Evolutionary conservation across 192 early-diverging fungal genomes (phyloP), one percentile per base, ranked within the genome.

Genomic region (Phycomyces nitens): DNA sequence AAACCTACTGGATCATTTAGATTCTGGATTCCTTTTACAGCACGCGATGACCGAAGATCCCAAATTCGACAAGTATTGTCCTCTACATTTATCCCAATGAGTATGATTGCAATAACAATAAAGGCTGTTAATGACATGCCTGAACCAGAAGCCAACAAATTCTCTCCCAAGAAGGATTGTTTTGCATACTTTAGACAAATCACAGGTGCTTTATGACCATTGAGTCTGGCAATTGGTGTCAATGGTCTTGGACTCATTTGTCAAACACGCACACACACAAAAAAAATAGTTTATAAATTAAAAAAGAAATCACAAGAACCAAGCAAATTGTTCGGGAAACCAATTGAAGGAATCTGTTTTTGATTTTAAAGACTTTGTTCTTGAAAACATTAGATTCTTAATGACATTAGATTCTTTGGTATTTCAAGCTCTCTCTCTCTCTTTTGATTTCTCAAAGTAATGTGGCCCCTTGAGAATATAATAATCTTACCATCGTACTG

Each of bases 91-190:
- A 27, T 20, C 5, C 22, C 7, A 52, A 60, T 43, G 1, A 53
- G 8, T 5, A 60, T 2, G 3, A 16, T 16, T 16, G 27, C 22
- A 52, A 2, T n/a, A 29, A 38, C 5, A 20, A 24, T 18, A 42
- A 18, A 22, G 43, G 1, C 21, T 18, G 38, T 21, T 16, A 54
- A n/a, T 18, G 22, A 50, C 50, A 21, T 63, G 67, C 71, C 71
- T 67, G 71, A 66, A 38, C 71, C 71, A n/a, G 71, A 68, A 24
- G 71, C 71, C 10, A 73, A 21, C 24, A 73, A 22, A 44, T 56
- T 24, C 7, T 49, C 55, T 47, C 65, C 71, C 7, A 72, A 62
- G 42, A 51, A 57, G 3, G 58, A 58, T 4, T 64, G 41, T 20
- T 59, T 68, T 20, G 55, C 49, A 60, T 68, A 54, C 5, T 62